These are phyloP conservation scores for Mycena indigotica DNA, from an alignment of 768 basidiomycete genomes.

Conservation along the genomic window DNA sequence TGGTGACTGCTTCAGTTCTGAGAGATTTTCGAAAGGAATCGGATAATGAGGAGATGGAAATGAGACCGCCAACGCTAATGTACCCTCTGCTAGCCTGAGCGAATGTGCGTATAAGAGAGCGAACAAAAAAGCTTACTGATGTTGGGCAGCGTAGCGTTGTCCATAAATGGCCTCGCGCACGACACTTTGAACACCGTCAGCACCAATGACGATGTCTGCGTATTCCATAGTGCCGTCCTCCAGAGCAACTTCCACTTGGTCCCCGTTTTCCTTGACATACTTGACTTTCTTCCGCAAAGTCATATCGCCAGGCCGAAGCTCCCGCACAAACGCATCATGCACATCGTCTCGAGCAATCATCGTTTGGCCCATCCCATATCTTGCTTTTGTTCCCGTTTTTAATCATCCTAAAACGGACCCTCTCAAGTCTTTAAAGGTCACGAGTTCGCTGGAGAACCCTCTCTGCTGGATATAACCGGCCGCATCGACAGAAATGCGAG, in stretches of 20 bases:
- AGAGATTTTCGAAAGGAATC: conserved; percentile 30
- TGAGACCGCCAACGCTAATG: conserved; percentile 42
- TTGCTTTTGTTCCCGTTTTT: conserved; percentile 29
- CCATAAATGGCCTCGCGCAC: conserved; percentile 37
- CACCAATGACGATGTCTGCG: conserved; percentile 43
- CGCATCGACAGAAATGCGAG: conserved; percentile 31
- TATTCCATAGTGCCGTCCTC: conserved; percentile 34
- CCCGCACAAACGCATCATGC: conserved; percentile 36
- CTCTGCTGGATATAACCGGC: conserved; percentile 33
- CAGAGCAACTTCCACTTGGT: conserved; percentile 31
- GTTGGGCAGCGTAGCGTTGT: conserved; percentile 28
- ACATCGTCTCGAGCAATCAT: conserved; percentile 37
- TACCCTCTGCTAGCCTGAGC: conserved; percentile 29
- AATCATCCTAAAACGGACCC: conserved; percentile 36
- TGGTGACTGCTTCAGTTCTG: conserved; percentile 32
- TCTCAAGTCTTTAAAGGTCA: conserved; percentile 38
- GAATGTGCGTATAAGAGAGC: not conserved
- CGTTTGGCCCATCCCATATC: conserved; percentile 35
- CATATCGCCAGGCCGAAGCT: conserved; percentile 31
- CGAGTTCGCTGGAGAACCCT: conserved; percentile 27
- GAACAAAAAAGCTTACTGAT: conserved; percentile 27
- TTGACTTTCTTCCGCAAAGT: conserved; percentile 34
- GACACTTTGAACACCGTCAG: conserved; percentile 41
- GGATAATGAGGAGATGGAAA: conserved; percentile 34
- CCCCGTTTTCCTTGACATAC: conserved; percentile 29